A percentile compares a stretch with the other conserved stretches of the same genome.
Evolutionary conservation across 169 alveolate genomes (phyloP).

Genomic region (Amoebophrya sp.): DNA sequence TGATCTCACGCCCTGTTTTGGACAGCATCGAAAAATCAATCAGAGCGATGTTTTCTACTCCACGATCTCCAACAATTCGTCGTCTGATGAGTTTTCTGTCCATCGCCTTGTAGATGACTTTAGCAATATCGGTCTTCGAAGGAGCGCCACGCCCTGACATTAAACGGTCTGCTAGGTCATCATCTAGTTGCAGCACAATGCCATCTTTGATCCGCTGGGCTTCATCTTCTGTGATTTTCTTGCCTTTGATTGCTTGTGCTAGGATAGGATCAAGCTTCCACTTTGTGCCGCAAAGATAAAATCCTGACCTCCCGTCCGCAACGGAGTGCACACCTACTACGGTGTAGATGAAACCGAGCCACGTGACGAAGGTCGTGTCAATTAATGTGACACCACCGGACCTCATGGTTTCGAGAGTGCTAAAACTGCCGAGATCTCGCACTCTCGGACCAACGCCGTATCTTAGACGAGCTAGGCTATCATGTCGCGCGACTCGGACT

Average conservation of each 20-base stretch:
- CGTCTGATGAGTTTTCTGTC: neutral
- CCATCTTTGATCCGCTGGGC: neutral
- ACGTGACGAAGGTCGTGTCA: neutral
- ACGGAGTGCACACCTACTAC: neutral
- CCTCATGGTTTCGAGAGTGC: neutral
- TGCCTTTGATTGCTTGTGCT: too few species aligned
- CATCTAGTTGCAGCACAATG: neutral
- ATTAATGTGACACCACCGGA: neutral
- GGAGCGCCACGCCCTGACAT: neutral
- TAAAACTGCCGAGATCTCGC: neutral
- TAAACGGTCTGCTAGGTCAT: neutral
- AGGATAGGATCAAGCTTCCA: neutral
- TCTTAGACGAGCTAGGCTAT: neutral
- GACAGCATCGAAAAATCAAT: neutral
- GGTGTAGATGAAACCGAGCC: neutral
- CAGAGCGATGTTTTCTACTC: neutral
- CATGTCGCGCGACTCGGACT: neutral
- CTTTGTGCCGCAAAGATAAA: neutral
- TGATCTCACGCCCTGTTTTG: neutral
- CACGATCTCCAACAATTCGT: neutral
- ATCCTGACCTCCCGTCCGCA: neutral
- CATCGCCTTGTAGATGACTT: neutral
- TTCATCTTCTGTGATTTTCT: neutral
- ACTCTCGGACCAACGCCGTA: neutral
- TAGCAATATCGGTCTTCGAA: neutral